Base-by-base conservation (phyloP, 2,329 filamentous ascomycete species). In the Hypoxylon sp. region DNA sequence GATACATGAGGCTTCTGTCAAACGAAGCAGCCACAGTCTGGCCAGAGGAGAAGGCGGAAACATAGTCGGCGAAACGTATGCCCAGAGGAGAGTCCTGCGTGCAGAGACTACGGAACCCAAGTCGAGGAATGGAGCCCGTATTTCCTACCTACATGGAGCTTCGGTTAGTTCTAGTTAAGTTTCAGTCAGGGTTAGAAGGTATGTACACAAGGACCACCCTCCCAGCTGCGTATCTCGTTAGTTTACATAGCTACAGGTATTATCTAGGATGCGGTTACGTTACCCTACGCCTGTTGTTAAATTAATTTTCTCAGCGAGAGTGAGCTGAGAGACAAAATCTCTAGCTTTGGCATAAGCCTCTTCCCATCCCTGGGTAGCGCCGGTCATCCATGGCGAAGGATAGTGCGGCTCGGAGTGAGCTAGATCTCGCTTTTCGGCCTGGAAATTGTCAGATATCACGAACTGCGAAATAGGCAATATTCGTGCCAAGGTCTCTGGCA, bases 241-340 rank as follows among this genome's bases (percentile, higher is more conserved):
- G 46, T 6, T 44, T 7, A 35, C 21, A 63, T 39, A 31, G 2
- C 39, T 67, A 31, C 19, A 21, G 6, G n/a, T 11, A 5, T 48
- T 44, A 7, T 8, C 5, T 19, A 7, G 3, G 31, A 48, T 21
- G 13, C 3, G 6, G 3, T 1, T 19, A 82, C 89, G 24, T 79
- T 82, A 95, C 88, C 94, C 94, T 70, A 92, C 88, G 79, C 95
- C 95, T 0, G 94, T 98, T 2, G 95, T 98, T 71, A 99, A 79
- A 79, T 98, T 98, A 80, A 98, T 93, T 83, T 97, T 98, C 80
- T 98, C 94, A 10, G 89, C 77, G 37, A 97, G 85, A 0, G 93
- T 97, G 80, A 97, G 82, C 77, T 94, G 89, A 8, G 91, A 91
- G 50, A 98, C 93, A 75, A 97, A 95, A 2, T 85, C 88, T 72